phyloP scores from a whole-genome alignment of 805 yeast genomes.

The Kuraishia borneana region DNA sequence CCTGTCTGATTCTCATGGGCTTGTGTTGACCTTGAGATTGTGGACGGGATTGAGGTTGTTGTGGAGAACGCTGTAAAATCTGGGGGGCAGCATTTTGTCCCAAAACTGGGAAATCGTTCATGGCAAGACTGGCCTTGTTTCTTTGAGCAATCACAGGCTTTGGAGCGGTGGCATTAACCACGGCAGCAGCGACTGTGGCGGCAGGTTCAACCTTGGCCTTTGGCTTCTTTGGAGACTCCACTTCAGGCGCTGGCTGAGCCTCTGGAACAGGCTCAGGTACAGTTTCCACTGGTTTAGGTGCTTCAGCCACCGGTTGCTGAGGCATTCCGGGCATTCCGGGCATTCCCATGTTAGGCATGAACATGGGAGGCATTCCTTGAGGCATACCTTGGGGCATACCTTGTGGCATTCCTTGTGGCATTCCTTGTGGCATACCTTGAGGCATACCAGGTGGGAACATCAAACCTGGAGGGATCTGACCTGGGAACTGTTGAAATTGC shows the following conservation, averaged over 20 bases:
- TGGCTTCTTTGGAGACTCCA: not conserved
- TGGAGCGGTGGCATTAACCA: not conserved
- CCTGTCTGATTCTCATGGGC: conserved; percentile 8
- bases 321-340: too few relatives aligned
- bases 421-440: conserved; percentile 4
- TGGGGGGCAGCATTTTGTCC: conserved; percentile 29
- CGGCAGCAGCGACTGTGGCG: not conserved
- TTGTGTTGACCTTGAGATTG: conserved; percentile 4
- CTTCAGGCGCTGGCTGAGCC: conserved; percentile 2
- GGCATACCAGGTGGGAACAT: conserved; percentile 3
- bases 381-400: conserved; percentile 7
- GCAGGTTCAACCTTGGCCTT: conserved; percentile 4
- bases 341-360: conserved; percentile 3
- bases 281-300: conserved; percentile 2
- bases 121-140: not conserved
- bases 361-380: conserved; percentile 5
- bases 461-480: conserved; percentile 2
- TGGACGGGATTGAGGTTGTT: conserved; percentile 11
- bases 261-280: conserved; percentile 6
- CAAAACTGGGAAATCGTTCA: conserved; percentile 39
- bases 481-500: conserved; percentile 5
- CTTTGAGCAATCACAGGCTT: conserved; percentile 6
- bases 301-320: conserved; percentile 2
- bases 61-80: conserved; percentile 5
- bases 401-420: conserved; percentile 8